A percentile compares a stretch with the other conserved stretches of the same genome.
Evolutionary conservation across 441 rosid genomes (phyloP).

Genomic region (Euphorbia celastroides): DNA sequence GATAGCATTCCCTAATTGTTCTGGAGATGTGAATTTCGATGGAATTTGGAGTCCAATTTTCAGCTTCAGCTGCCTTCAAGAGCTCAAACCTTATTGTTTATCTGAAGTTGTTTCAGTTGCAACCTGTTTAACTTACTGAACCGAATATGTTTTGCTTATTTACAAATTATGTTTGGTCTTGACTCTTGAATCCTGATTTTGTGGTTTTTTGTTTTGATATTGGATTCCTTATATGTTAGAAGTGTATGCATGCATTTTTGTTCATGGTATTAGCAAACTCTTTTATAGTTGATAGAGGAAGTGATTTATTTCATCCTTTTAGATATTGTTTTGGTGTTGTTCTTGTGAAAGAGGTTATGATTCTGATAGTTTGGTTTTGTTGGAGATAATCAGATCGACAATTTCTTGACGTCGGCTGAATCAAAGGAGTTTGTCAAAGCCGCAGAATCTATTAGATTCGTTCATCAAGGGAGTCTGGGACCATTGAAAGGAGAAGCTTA

Average conservation of each 20-base stretch:
- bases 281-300: neutral
- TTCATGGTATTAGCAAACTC: neutral
- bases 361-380: conserved; percentile 12
- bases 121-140: neutral
- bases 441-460: conserved; percentile 75
- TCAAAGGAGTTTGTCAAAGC: conserved; percentile 56
- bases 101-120: neutral
- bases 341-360: neutral
- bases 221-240: neutral
- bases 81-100: neutral
- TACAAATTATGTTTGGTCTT: neutral
- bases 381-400: conserved; percentile 49
- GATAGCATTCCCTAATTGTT: neutral
- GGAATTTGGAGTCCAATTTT: neutral
- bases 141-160: neutral
- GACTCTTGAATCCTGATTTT: too few species aligned
- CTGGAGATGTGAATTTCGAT: neutral
- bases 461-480: conserved; percentile 88
- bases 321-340: neutral
- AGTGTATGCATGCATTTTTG: neutral
- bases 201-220: conserved; percentile 1
- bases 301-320: neutral
- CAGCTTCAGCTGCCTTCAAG: neutral
- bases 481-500: conserved; percentile 90
- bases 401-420: conserved; percentile 66